Percentiles rank a stretch among this genome's conserved stretches.
These are phyloP conservation scores for Coemansia sp. DNA, from an alignment of 192 early-diverging fungal genomes.

Conservation along the genomic window DNA sequence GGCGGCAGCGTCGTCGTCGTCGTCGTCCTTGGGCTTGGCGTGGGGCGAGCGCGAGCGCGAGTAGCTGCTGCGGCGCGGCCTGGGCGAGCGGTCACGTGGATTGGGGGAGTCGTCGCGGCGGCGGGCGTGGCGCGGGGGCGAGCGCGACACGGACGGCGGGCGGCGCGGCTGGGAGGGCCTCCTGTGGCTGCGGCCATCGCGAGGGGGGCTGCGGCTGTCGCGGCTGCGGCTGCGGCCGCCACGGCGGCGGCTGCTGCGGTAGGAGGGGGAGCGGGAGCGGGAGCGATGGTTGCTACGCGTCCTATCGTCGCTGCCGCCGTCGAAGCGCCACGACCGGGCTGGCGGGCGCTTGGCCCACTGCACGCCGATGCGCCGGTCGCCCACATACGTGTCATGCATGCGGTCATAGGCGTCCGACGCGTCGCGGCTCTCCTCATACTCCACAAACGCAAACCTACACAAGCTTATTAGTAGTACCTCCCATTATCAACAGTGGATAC, in stretches of 20 bases:
- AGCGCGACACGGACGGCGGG: constrained; percentile 1
- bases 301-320: constrained; percentile 48
- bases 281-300: constrained; percentile 29
- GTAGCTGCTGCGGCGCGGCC: constrained; percentile 6
- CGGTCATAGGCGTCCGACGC: constrained; percentile 91
- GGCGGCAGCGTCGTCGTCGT: not conserved
- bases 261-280: constrained; percentile 42
- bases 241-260: not conserved
- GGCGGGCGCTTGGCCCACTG: constrained; percentile 93
- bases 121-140: constrained; percentile 11
- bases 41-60: constrained; percentile 16
- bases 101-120: constrained; percentile 1
- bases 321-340: constrained; percentile 75
- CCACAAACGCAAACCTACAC: constrained; percentile 89
- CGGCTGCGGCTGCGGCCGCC: constrained; percentile 19
- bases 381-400: constrained; percentile 82
- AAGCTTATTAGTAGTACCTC: not conserved
- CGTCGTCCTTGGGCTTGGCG: not conserved
- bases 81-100: not conserved
- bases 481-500: not conserved
- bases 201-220: constrained; percentile 14
- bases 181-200: not conserved
- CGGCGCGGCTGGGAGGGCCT: not conserved
- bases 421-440: constrained; percentile 89
- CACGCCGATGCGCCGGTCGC: constrained; percentile 75